Evolutionary conservation across 768 basidiomycete species (phyloP).

Genomic region (Rhizopogon vulgaris): DNA sequence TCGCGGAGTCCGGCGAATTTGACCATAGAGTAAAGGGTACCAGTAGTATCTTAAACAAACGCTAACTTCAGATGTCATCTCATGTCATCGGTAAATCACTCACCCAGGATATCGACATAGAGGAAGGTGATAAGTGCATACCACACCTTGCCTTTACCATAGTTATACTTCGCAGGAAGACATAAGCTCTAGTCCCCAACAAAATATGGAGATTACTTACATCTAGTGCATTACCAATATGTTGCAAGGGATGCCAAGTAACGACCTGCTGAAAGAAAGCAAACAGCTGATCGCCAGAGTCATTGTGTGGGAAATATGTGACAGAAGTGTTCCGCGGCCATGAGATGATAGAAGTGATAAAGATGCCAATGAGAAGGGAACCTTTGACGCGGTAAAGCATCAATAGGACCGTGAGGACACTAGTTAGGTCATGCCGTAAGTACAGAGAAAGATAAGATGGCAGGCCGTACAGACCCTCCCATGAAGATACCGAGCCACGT

Average conservation of each 20-base stretch:
- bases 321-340: constrained; percentile 83
- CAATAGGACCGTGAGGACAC: constrained; percentile 69
- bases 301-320: constrained; percentile 76
- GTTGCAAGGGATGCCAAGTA: constrained; percentile 58
- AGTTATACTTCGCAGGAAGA: constrained; percentile 33
- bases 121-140: constrained; percentile 86
- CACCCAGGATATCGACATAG: constrained; percentile 81
- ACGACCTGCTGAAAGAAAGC: constrained; percentile 84
- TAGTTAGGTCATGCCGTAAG: constrained; percentile 18
- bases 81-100: constrained; percentile 8
- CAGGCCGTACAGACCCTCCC: constrained; percentile 55
- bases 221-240: constrained; percentile 62
- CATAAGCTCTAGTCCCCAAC: constrained; percentile 3
- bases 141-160: constrained; percentile 71
- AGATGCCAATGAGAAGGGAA: constrained; percentile 76
- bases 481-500: constrained; percentile 87
- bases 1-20: constrained; percentile 87
- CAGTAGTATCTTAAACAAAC: constrained; percentile 33
- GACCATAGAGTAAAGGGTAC: constrained; percentile 87
- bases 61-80: constrained; percentile 7
- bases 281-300: constrained; percentile 63
- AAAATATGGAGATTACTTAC: constrained; percentile 31
- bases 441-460: background rate
- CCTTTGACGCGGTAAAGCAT: constrained; percentile 85
- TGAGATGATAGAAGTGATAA: constrained; percentile 78